Evolutionary conservation across 1,139 yeast species (phyloP).

Genomic region (Komagataea norvegica): DNA sequence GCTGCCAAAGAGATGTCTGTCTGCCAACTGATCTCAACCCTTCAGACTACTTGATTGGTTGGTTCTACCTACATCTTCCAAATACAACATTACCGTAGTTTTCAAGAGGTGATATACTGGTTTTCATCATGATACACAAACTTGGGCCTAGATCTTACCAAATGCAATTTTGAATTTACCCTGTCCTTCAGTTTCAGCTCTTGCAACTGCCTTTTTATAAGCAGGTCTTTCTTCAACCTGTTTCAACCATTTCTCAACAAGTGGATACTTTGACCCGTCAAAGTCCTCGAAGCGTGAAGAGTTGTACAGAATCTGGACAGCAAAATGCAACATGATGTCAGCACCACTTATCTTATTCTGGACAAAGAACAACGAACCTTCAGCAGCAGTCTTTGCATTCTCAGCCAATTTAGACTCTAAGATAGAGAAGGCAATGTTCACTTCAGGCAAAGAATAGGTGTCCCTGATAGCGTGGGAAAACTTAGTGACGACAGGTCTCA

Average conservation of each 20-base stretch:
- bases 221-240: conserved; percentile 18
- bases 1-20: too few relatives aligned
- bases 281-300: conserved; percentile 9
- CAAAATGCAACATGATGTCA: conserved; percentile 46
- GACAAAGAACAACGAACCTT: conserved; percentile 40
- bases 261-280: conserved; percentile 19
- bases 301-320: conserved; percentile 23
- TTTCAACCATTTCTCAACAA: conserved; percentile 19
- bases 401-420: conserved; percentile 37
- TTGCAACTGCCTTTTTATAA: conserved; percentile 13
- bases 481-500: conserved; percentile 36
- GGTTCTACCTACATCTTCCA: too few relatives aligned
- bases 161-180: conserved; percentile 7
- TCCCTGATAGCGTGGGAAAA: conserved; percentile 40
- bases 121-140: neutral
- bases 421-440: conserved; percentile 35
- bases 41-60: too few relatives aligned
- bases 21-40: too few relatives aligned
- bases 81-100: too few relatives aligned
- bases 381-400: conserved; percentile 29
- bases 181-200: conserved; percentile 9
- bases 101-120: too few relatives aligned
- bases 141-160: too few relatives aligned
- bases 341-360: conserved; percentile 55
- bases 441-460: conserved; percentile 38